A percentile compares a stretch with the other conserved stretches of the same genome.
phyloP scores from a whole-genome alignment of 345 rosid species.

The Litchi chinensis region DNA sequence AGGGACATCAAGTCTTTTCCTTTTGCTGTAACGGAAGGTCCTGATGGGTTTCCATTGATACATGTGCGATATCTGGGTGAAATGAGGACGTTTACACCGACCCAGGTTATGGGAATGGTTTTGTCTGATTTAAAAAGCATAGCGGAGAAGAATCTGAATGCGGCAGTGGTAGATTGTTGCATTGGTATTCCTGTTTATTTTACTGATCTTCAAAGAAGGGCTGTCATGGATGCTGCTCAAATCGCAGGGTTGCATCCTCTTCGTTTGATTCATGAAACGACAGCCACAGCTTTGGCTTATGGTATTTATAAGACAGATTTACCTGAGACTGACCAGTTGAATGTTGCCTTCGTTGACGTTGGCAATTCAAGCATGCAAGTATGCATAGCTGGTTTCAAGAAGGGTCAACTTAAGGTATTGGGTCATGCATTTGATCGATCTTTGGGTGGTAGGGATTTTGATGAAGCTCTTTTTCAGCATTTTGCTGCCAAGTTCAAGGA shows the following conservation, averaged over 20 bases:
- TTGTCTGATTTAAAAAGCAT: slow-evolving; percentile 77
- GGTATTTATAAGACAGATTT: slow-evolving; percentile 96
- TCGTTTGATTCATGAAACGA: slow-evolving; percentile 83
- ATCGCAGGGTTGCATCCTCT: slow-evolving; percentile 94
- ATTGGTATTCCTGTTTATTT: slow-evolving; percentile 94
- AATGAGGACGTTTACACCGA: slow-evolving; percentile 77
- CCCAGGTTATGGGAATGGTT: slow-evolving; percentile 91
- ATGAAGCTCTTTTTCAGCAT: slow-evolving; percentile 77
- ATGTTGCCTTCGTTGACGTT: slow-evolving; percentile 89
- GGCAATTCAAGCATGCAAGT: slow-evolving; percentile 98
- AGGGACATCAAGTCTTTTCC: slow-evolving; percentile 80
- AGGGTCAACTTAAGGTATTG: slow-evolving; percentile 80
- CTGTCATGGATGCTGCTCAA: slow-evolving; percentile 89
- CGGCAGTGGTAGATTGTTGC: slow-evolving; percentile 94
- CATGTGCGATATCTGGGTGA: slow-evolving; percentile 88
- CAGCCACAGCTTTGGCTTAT: slow-evolving; percentile 95
- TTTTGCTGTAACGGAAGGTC: slow-evolving; percentile 71
- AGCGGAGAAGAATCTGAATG: slow-evolving; percentile 81
- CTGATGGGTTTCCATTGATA: slow-evolving; percentile 88
- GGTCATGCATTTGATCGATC: slow-evolving; percentile 81
- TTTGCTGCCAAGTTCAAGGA: slow-evolving; percentile 83
- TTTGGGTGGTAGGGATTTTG: slow-evolving; percentile 93
- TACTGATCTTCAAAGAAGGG: slow-evolving; percentile 91
- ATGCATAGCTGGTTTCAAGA: slow-evolving; percentile 90
- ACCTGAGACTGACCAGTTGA: slow-evolving; percentile 79